Conservation (phyloP, 805 yeast species). For the Saturnispora saitoi region DNA sequence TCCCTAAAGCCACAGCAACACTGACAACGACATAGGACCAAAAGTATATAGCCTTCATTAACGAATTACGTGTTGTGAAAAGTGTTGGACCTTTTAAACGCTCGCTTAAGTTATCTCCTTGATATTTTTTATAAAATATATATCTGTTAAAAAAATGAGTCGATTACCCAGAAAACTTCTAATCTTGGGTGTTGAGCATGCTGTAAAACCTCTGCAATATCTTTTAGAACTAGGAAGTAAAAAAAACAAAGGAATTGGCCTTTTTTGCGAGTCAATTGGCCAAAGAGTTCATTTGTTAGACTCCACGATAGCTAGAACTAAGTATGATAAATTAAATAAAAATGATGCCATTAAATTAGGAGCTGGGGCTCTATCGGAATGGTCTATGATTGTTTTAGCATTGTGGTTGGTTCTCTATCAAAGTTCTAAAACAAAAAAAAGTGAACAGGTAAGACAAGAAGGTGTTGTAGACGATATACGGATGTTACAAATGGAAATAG, state of each 20-base stretch:
- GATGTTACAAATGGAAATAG: slow-evolving; percentile 63
- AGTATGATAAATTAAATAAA: slow-evolving; percentile 51
- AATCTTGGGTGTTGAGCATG: neutral
- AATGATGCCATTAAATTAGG: slow-evolving; percentile 76
- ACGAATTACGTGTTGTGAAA: neutral
- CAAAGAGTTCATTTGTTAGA: neutral
- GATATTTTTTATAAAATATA: neutral
- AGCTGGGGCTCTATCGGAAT: slow-evolving; percentile 68
- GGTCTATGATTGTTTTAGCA: slow-evolving; percentile 72
- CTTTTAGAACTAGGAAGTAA: neutral
- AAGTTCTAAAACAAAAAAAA: slow-evolving; percentile 55
- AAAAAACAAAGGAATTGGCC: neutral
- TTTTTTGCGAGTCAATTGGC: neutral
- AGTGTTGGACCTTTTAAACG: neutral
- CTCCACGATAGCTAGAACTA: neutral
- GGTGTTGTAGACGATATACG: slow-evolving; percentile 64
- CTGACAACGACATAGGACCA: slow-evolving; percentile 24
- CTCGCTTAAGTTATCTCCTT: neutral
- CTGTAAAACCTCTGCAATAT: neutral
- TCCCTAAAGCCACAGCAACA: slow-evolving; percentile 29
- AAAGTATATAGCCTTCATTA: slow-evolving; percentile 9
- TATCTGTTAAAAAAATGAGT: neutral
- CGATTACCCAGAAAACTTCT: neutral
- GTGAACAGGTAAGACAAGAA: slow-evolving; percentile 54
- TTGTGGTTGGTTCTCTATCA: slow-evolving; percentile 70